Percentiles rank a stretch among this genome's conserved stretches.
phyloP scores from a whole-genome alignment of 2,329 filamentous ascomycete species.

The Stachybotrys elegans region DNA sequence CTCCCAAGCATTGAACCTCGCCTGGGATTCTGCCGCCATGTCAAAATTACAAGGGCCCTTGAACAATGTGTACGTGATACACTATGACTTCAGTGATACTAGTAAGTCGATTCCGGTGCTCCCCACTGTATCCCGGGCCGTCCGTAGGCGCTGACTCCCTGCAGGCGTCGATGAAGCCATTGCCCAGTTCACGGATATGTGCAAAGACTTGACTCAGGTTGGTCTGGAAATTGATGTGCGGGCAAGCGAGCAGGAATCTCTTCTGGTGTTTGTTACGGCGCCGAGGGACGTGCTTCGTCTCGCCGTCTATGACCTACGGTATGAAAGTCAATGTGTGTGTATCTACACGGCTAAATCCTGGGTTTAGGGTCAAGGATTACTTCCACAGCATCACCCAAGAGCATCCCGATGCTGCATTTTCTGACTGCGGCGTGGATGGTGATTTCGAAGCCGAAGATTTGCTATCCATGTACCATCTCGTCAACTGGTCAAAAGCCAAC shows the following conservation, averaged over 20 bases:
- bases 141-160: neutral
- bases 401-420: conserved; percentile 50
- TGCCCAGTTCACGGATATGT: neutral
- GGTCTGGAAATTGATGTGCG: neutral
- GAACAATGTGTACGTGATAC: conserved; percentile 1
- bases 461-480: conserved; percentile 64
- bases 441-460: conserved; percentile 60
- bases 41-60: neutral
- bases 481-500: conserved; percentile 50
- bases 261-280: conserved; percentile 1
- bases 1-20: too few species aligned
- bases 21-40: too few species aligned
- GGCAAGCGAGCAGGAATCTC: neutral
- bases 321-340: conserved; percentile 1
- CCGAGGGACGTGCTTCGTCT: neutral
- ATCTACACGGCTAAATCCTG: neutral
- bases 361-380: conserved; percentile 62
- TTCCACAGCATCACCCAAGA: conserved; percentile 62
- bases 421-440: conserved; percentile 45
- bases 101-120: neutral
- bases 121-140: too few species aligned
- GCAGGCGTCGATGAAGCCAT: neutral
- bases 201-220: neutral
- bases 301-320: neutral
- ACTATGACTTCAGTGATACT: conserved; percentile 1